Conservation (phyloP, 441 rosid genomes). For the Cnidoscolus chayamansa region DNA sequence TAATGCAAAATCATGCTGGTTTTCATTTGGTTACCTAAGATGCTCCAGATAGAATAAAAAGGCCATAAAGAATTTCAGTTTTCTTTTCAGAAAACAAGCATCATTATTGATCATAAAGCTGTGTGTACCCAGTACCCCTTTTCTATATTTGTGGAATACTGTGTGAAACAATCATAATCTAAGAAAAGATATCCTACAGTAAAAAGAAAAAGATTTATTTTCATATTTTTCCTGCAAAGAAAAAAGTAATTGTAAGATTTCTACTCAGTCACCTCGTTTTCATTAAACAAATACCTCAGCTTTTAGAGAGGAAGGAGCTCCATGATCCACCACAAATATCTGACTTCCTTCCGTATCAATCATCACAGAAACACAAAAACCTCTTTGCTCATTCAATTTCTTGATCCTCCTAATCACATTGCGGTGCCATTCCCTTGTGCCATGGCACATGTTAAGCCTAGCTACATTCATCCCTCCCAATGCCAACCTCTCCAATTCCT, state of each 20-base stretch:
- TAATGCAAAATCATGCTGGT: background rate
- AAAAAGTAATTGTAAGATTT: background rate
- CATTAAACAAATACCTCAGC: conserved; percentile 43
- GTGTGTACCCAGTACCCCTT: background rate
- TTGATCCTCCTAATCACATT: conserved; percentile 60
- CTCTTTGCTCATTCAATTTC: conserved; percentile 47
- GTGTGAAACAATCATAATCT: background rate
- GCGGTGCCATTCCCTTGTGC: conserved; percentile 57
- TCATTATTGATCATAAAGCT: background rate
- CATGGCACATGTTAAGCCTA: conserved; percentile 71
- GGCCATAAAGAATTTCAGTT: background rate
- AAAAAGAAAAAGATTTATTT: background rate
- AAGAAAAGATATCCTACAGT: background rate
- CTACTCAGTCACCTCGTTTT: background rate
- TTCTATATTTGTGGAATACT: background rate
- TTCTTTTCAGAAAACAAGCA: background rate
- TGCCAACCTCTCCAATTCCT: conserved; percentile 59
- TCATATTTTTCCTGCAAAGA: background rate
- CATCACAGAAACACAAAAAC: conserved; percentile 59
- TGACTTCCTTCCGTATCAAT: conserved; percentile 75
- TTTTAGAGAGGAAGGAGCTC: conserved; percentile 57
- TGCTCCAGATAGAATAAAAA: background rate
- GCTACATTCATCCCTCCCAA: conserved; percentile 74
- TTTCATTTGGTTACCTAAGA: background rate
- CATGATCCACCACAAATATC: conserved; percentile 67